Evolutionary conservation across 2,329 filamentous ascomycete species (phyloP).

Genomic region (Ceratocystis alfenasii): DNA sequence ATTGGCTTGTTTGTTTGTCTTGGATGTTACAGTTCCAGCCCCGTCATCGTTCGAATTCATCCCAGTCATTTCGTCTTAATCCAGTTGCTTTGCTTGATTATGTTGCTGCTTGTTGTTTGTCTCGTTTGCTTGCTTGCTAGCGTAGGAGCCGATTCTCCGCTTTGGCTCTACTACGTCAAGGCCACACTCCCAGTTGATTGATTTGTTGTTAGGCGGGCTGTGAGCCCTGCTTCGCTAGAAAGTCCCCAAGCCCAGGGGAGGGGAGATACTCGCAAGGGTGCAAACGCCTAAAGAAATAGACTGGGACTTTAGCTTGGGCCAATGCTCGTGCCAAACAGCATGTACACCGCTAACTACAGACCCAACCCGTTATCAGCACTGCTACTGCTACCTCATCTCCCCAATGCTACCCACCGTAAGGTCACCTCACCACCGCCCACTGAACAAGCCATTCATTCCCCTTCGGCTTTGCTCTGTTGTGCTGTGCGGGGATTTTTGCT

Average conservation of each 20-base stretch:
- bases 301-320: not conserved
- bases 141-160: not conserved
- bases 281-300: not conserved
- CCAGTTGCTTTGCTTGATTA: not conserved
- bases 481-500: not conserved
- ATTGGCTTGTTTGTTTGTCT: slow-evolving; percentile 1
- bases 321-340: not conserved
- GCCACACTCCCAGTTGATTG: not conserved
- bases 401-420: too few relatives aligned
- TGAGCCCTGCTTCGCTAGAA: not conserved
- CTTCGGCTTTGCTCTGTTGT: not conserved
- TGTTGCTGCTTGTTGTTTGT: not conserved
- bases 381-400: not conserved
- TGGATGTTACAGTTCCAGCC: not conserved
- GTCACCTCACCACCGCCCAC: too few relatives aligned
- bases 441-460: too few relatives aligned
- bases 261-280: not conserved
- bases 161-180: not conserved
- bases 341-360: not conserved
- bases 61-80: not conserved
- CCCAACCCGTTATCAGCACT: not conserved
- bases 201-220: not conserved
- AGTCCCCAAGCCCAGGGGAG: not conserved
- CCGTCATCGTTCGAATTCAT: not conserved
- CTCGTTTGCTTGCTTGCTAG: not conserved